Evolutionary conservation across 192 early-diverging fungal genomes (phyloP).

Genomic region (Funneliformis geosporum): DNA sequence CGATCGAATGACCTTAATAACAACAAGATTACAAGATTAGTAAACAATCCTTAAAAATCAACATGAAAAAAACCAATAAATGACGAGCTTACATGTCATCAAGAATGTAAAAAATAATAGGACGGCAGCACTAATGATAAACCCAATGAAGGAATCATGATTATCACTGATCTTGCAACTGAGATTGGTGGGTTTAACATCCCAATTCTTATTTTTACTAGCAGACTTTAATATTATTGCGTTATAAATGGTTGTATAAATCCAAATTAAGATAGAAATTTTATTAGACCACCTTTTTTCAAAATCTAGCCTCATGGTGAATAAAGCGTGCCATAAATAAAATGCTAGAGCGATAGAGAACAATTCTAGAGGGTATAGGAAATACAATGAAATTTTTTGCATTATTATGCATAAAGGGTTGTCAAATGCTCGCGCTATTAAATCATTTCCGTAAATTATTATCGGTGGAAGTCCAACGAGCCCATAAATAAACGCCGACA

Average conservation of each 20-base stretch:
- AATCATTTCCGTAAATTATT: background rate
- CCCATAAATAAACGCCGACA: background rate
- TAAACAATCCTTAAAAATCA: no score
- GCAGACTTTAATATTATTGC: background rate
- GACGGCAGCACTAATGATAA: no score
- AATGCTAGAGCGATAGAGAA: background rate
- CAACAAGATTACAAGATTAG: background rate
- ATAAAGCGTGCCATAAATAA: constrained; percentile 25
- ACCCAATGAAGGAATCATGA: background rate
- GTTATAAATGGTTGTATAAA: background rate
- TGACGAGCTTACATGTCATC: background rate
- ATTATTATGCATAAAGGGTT: background rate
- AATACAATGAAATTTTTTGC: background rate
- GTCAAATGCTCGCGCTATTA: background rate
- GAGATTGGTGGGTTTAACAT: background rate
- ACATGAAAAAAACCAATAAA: background rate
- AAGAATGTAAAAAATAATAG: background rate
- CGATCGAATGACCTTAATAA: background rate
- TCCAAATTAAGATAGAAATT: background rate
- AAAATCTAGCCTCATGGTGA: background rate
- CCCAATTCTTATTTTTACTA: background rate
- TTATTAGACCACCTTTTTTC: background rate
- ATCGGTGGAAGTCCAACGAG: background rate
- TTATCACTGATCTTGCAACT: background rate
- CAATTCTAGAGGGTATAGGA: background rate